phyloP scores from a whole-genome alignment of 306 rosid species.

The Cicer pinnatifidum region DNA sequence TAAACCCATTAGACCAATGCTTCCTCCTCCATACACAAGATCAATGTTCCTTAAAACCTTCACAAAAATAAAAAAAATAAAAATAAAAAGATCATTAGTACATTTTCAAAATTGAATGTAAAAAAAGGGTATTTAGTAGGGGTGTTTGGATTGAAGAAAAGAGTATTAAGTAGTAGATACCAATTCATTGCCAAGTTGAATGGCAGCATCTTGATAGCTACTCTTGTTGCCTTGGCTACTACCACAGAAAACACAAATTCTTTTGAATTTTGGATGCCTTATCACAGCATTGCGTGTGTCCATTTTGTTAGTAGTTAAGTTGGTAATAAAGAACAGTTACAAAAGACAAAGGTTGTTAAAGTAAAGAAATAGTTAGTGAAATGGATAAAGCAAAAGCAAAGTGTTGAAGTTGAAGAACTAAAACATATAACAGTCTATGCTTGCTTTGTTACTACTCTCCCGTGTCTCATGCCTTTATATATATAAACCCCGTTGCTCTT shows the following conservation, averaged over 20 bases:
- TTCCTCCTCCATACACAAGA: constrained; percentile 98
- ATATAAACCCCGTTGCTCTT: not conserved
- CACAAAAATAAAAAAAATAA: constrained; percentile 25
- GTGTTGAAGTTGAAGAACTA: not conserved
- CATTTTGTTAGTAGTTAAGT: constrained; percentile 39
- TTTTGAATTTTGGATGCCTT: constrained; percentile 74
- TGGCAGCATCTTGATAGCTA: constrained; percentile 94
- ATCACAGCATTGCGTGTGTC: constrained; percentile 59
- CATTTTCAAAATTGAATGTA: not conserved
- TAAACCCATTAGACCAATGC: constrained; percentile 98
- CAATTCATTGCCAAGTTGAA: constrained; percentile 93
- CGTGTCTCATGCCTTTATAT: not conserved
- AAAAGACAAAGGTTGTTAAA: not conserved
- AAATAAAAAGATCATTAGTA: constrained; percentile 14
- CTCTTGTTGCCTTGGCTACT: constrained; percentile 97
- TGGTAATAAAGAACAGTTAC: not conserved
- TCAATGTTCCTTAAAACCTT: constrained; percentile 96
- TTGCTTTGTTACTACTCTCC: no score
- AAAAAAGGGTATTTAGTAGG: not conserved
- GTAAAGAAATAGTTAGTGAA: not conserved
- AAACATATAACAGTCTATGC: no score
- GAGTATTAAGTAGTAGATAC: constrained; percentile 41
- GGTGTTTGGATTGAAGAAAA: not conserved
- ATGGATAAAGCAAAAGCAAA: not conserved
- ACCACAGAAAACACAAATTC: constrained; percentile 98